Percentiles rank a stretch among this genome's conserved stretches.
Evolutionary conservation across 1,284 basidiomycete genomes (phyloP).

Genomic region (Ceratobasidium sp.): DNA sequence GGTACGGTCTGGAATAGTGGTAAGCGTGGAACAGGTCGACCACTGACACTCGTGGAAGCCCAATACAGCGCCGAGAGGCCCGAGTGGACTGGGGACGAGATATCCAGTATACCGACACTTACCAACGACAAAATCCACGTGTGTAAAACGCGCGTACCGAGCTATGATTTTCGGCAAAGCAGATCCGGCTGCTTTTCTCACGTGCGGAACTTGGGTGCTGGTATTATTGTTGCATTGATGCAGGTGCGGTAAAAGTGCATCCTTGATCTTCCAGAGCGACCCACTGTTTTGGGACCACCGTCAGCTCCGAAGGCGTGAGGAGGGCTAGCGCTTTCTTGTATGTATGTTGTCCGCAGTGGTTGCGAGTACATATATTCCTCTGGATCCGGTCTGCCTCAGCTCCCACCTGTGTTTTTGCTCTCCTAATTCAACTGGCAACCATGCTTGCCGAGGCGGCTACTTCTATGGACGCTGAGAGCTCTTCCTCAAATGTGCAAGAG

Average conservation of each 20-base stretch:
- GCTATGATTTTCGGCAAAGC: conserved; percentile 40
- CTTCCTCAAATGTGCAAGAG: conserved; percentile 39
- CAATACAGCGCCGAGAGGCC: conserved; percentile 28
- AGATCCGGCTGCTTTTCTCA: conserved; percentile 46
- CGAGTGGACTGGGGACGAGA: conserved; percentile 16
- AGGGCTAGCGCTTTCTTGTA: conserved; percentile 45
- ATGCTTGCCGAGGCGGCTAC: conserved; percentile 32
- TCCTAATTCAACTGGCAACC: conserved; percentile 16
- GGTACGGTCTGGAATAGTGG: neutral
- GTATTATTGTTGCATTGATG: conserved; percentile 42
- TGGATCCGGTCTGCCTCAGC: conserved; percentile 44
- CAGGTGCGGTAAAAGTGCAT: conserved; percentile 43
- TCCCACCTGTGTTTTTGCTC: conserved; percentile 43
- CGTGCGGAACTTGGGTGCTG: conserved; percentile 40
- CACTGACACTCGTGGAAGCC: neutral
- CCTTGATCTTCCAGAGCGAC: conserved; percentile 39
- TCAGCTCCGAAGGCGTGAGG: conserved; percentile 45
- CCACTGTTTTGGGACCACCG: conserved; percentile 36
- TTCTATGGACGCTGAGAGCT: conserved; percentile 24
- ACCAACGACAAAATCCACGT: conserved; percentile 39
- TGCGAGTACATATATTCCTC: conserved; percentile 45
- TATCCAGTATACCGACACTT: conserved; percentile 29
- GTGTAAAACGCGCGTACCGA: conserved; percentile 34
- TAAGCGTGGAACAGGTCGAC: conserved; percentile 9
- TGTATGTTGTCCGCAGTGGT: conserved; percentile 43